Evolutionary conservation across 2,329 filamentous ascomycete genomes (phyloP).

Genomic region (Diaporthe citrichinensis): DNA sequence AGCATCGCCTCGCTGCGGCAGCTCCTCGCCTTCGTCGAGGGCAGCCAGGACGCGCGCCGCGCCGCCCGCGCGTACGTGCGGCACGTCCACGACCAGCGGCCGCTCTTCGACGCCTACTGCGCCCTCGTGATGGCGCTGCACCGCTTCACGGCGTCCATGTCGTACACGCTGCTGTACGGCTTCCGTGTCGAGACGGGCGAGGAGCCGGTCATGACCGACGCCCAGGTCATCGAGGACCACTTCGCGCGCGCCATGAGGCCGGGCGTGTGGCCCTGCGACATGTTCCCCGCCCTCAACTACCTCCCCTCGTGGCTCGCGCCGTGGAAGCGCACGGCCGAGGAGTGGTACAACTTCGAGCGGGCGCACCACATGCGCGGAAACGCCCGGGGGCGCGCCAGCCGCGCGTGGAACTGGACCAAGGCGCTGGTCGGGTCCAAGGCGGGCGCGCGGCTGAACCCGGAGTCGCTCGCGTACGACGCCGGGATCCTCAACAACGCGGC

Average conservation of each 20-base stretch:
- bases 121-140: constrained; percentile 55
- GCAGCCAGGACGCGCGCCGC: neutral
- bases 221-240: neutral
- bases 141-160: constrained; percentile 55
- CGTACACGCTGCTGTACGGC: constrained; percentile 56
- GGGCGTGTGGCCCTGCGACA: constrained; percentile 49
- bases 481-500: constrained; percentile 54
- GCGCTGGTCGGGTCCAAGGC: constrained; percentile 42
- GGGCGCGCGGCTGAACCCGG: constrained; percentile 43
- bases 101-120: constrained; percentile 11
- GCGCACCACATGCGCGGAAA: constrained; percentile 27
- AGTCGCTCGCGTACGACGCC: constrained; percentile 47
- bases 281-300: constrained; percentile 47
- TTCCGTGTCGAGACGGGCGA: constrained; percentile 52
- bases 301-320: constrained; percentile 48
- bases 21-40: neutral
- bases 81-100: constrained; percentile 4
- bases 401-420: constrained; percentile 47
- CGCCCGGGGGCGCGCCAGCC: constrained; percentile 45
- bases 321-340: constrained; percentile 39
- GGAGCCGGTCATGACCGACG: constrained; percentile 43
- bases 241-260: constrained; percentile 50
- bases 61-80: neutral
- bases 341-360: constrained; percentile 12
- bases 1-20: constrained; percentile 20